Percentiles rank a stretch among this genome's conserved stretches.
Conservation (phyloP, 306 rosid genomes). For the Hippophae rhamnoides region DNA sequence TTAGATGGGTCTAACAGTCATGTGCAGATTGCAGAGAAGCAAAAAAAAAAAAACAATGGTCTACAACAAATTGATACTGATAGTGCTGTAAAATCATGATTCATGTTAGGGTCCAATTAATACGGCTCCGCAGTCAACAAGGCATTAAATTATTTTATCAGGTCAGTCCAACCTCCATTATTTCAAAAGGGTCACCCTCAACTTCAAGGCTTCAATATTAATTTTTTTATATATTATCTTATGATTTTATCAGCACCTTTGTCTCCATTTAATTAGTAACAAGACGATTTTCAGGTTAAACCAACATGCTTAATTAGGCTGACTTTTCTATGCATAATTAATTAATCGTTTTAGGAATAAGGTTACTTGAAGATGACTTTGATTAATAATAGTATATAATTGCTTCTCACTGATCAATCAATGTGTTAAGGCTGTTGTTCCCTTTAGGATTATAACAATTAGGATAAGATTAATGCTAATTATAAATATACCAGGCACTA, state of each 20-base stretch:
- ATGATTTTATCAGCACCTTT: constrained; percentile 17
- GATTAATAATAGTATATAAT: neutral
- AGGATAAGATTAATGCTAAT: neutral
- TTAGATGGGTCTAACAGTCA: constrained; percentile 28
- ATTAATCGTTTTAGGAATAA: too few species aligned
- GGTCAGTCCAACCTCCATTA: constrained; percentile 10
- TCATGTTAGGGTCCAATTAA: constrained; percentile 26
- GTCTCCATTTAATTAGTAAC: neutral
- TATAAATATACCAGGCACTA: neutral
- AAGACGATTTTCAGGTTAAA: constrained; percentile 4
- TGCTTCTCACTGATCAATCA: neutral
- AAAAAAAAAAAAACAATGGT: constrained; percentile 18
- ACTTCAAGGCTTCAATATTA: neutral
- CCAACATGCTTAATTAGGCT: constrained; percentile 7
- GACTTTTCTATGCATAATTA: too few species aligned
- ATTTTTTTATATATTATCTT: constrained; percentile 41
- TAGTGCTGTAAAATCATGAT: constrained; percentile 21
- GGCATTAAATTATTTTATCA: neutral
- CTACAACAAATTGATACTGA: constrained; percentile 12
- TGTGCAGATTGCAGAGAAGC: constrained; percentile 47
- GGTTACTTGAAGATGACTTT: neutral
- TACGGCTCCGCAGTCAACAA: constrained; percentile 23
- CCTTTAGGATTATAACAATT: neutral
- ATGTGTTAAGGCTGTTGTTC: constrained; percentile 5
- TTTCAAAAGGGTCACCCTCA: constrained; percentile 7